A percentile compares a stretch with the other conserved stretches of the same genome.
phyloP scores from a whole-genome alignment of 768 basidiomycete species.

The Cystobasidium tubakii region DNA sequence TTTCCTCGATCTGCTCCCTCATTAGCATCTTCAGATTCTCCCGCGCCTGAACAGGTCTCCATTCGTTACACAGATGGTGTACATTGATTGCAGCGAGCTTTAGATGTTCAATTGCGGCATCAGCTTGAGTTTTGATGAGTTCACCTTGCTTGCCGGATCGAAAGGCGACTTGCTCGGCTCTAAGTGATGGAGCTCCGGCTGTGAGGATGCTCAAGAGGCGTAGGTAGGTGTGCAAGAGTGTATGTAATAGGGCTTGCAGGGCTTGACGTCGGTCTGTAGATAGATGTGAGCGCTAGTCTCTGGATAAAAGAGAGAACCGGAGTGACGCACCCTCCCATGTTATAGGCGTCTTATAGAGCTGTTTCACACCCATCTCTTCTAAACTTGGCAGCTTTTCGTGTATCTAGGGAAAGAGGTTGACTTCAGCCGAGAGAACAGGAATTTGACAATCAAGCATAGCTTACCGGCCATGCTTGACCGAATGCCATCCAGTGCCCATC shows the following conservation, averaged over 20 bases:
- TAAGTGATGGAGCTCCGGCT: constrained; percentile 54
- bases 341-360: constrained; percentile 62
- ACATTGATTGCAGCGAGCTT: constrained; percentile 73
- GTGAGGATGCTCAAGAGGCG: constrained; percentile 65
- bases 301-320: background rate
- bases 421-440: background rate
- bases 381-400: constrained; percentile 76
- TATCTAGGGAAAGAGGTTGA: constrained; percentile 55
- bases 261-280: constrained; percentile 68
- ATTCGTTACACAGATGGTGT: constrained; percentile 81
- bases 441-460: constrained; percentile 48
- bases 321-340: background rate
- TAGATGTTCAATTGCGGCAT: constrained; percentile 61
- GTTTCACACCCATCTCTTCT: constrained; percentile 71
- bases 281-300: background rate
- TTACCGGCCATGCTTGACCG: constrained; percentile 84
- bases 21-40: constrained; percentile 76
- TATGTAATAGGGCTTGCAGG: constrained; percentile 64
- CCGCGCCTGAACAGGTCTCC: constrained; percentile 83
- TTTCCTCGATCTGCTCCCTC: constrained; percentile 66
- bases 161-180: constrained; percentile 48
- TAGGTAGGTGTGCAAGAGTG: constrained; percentile 74
- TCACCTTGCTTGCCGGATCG: constrained; percentile 52
- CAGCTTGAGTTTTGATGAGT: constrained; percentile 35
- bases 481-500: constrained; percentile 75